A percentile compares a stretch with the other conserved stretches of the same genome.
These are phyloP conservation scores for Kodamaea nitidulidarum DNA, from an alignment of 805 yeast species.

Conservation along the genomic window DNA sequence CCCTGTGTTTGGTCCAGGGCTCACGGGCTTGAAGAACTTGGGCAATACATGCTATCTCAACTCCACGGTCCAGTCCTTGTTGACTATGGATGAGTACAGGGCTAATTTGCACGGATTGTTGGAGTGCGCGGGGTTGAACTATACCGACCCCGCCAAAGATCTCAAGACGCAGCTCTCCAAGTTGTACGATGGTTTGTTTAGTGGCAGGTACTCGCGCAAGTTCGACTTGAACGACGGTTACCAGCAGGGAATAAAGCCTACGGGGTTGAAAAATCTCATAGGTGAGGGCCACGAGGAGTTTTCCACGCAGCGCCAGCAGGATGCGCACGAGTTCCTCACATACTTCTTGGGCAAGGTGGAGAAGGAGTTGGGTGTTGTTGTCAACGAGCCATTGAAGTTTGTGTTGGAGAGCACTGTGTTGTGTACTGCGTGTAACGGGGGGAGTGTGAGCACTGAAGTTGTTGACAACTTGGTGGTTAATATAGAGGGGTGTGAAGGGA, in stretches of 20 bases:
- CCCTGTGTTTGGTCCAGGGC: conserved; percentile 69
- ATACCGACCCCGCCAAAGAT: conserved; percentile 50
- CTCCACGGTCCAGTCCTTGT: conserved; percentile 72
- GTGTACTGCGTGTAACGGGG: conserved; percentile 55
- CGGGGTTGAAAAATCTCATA: conserved; percentile 67
- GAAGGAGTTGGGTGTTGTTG: conserved; percentile 35
- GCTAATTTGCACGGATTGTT: conserved; percentile 35
- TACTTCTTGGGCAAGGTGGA: conserved; percentile 65
- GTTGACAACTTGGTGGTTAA: conserved; percentile 65
- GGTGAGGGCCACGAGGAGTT: conserved; percentile 83
- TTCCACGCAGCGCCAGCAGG: conserved; percentile 85
- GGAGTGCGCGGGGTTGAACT: conserved; percentile 18
- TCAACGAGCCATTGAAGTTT: conserved; percentile 61
- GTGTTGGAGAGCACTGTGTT: conserved; percentile 59
- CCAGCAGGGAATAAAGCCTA: conserved; percentile 75
- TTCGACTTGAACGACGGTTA: conserved; percentile 42
- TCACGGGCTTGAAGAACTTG: conserved; percentile 82
- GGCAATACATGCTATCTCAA: conserved; percentile 93
- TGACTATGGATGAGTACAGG: conserved; percentile 38
- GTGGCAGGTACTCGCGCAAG: conserved; percentile 71
- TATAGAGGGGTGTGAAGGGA: conserved; percentile 33
- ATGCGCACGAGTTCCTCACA: conserved; percentile 84
- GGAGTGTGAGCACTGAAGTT: conserved; percentile 51
- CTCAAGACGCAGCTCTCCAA: conserved; percentile 74
- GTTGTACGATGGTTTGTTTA: conserved; percentile 69